These are phyloP conservation scores for Argentina anserina DNA, from an alignment of 306 rosid genomes.

Conservation along the genomic window DNA sequence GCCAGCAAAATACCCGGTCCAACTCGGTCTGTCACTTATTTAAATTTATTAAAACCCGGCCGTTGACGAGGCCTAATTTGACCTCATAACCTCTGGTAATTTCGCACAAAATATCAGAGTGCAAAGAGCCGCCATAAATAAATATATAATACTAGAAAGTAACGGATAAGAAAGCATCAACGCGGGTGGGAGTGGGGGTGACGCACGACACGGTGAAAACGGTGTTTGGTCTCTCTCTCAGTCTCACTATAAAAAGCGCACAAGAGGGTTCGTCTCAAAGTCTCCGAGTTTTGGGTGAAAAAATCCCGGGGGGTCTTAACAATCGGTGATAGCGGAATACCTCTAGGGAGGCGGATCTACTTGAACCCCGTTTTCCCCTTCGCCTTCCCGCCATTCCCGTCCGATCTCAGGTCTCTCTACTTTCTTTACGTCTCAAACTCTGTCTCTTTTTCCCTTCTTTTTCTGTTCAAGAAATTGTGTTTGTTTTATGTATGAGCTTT, in stretches of 20 bases:
- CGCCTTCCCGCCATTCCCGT: conserved; percentile 10
- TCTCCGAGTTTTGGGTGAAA: conserved; percentile 4
- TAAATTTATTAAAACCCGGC: no score
- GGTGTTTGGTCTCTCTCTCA: background rate
- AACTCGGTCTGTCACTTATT: no score
- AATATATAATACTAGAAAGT: background rate
- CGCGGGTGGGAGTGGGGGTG: background rate
- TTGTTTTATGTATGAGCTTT: background rate
- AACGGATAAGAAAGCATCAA: conserved; percentile 17
- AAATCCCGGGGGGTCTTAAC: background rate
- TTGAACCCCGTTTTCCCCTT: conserved; percentile 7
- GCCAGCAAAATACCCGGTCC: no score
- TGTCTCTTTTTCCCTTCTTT: background rate
- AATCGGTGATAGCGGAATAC: conserved; percentile 1
- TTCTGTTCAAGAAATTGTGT: background rate
- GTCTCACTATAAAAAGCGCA: conserved; percentile 7
- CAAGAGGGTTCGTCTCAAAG: background rate
- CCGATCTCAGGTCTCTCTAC: conserved; percentile 22
- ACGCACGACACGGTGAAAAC: conserved; percentile 2
- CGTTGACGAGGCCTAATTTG: no score
- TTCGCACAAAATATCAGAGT: background rate
- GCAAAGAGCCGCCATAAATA: background rate
- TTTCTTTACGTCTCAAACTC: background rate
- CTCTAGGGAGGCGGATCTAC: conserved; percentile 26
- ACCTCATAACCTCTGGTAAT: background rate